These are phyloP conservation scores for Sonneratia alba DNA, from an alignment of 345 rosid species.

Conservation along the genomic window DNA sequence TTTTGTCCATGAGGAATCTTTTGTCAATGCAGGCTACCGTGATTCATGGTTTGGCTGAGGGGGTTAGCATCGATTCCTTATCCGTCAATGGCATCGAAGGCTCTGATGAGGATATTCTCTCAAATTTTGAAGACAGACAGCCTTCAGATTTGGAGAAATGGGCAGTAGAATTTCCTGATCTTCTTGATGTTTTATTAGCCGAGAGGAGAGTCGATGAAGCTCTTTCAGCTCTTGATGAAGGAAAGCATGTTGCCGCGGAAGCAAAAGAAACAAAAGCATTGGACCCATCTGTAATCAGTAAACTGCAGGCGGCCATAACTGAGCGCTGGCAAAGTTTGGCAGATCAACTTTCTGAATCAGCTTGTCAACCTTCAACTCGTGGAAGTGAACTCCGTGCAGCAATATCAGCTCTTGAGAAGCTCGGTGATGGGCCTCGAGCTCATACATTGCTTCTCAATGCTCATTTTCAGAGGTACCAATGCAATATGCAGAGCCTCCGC, in stretches of 20 bases:
- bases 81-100: conserved; percentile 39
- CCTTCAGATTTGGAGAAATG: conserved; percentile 80
- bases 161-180: conserved; percentile 81
- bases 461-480: conserved; percentile 75
- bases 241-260: conserved; percentile 55
- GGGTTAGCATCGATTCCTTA: conserved; percentile 55
- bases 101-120: conserved; percentile 28
- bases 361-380: conserved; percentile 91
- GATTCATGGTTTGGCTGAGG: conserved; percentile 86
- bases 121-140: conserved; percentile 40
- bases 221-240: conserved; percentile 78
- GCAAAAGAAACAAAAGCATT: conserved; percentile 46
- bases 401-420: conserved; percentile 83
- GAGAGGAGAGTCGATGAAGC: conserved; percentile 97
- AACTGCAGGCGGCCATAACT: conserved; percentile 45
- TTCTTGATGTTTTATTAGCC: conserved; percentile 85
- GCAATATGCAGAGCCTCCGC: conserved; percentile 88
- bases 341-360: conserved; percentile 94
- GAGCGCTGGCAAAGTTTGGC: conserved; percentile 80
- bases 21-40: conserved; percentile 89
- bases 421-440: conserved; percentile 97
- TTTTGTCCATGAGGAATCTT: conserved; percentile 79
- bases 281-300: conserved; percentile 36
- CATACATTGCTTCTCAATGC: conserved; percentile 87
- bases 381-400: conserved; percentile 93